Percentiles rank a stretch among this genome's conserved stretches.
phyloP scores from a whole-genome alignment of 129 eudicot genomes.

The Cynara cardunculus region DNA sequence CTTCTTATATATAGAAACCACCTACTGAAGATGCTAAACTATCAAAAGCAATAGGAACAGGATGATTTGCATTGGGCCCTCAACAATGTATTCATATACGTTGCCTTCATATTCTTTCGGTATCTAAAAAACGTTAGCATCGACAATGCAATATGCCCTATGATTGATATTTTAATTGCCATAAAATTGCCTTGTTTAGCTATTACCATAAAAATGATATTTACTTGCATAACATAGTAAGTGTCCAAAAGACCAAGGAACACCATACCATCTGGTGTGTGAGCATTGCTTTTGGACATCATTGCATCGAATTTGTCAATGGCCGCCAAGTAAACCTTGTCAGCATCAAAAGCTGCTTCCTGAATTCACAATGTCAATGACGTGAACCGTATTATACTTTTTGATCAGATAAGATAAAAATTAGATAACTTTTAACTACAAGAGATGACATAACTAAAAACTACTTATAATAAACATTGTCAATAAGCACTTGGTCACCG shows the following conservation, averaged over 20 bases:
- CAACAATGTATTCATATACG: not conserved
- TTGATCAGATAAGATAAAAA: not conserved
- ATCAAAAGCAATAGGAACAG: not conserved
- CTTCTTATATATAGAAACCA: not conserved
- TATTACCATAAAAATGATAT: not conserved
- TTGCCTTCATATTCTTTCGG: not conserved
- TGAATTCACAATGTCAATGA: conserved; percentile 31
- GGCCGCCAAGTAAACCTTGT: conserved; percentile 93
- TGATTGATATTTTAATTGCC: not conserved
- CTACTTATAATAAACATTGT: not conserved
- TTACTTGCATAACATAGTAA: not conserved
- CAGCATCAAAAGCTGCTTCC: conserved; percentile 95
- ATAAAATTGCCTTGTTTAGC: not conserved
- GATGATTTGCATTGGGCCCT: not conserved
- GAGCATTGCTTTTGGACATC: conserved; percentile 84
- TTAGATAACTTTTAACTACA: not conserved
- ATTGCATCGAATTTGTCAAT: conserved; percentile 95
- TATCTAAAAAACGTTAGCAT: not conserved
- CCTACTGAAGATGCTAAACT: not conserved
- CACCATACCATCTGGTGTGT: conserved; percentile 89
- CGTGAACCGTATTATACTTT: not conserved
- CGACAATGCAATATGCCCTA: not conserved
- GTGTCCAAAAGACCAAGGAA: not conserved
- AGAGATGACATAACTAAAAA: not conserved
- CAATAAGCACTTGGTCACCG: not conserved